Evolutionary conservation across 306 rosid genomes (phyloP).

Genomic region (Begonia loranthoides): DNA sequence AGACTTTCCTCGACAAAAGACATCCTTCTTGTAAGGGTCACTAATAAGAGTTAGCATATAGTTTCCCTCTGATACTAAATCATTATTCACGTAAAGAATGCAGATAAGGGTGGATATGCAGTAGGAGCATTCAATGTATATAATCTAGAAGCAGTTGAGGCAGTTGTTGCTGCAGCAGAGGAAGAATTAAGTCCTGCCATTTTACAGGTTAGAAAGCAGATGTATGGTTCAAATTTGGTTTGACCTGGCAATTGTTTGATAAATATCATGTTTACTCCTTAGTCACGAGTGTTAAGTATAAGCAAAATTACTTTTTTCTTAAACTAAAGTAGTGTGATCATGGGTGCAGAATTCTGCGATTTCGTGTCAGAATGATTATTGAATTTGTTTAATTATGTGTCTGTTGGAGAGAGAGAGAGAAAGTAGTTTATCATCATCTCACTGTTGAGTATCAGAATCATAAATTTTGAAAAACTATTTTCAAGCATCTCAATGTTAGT

Average conservation of each 20-base stretch:
- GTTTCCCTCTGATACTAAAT: slow-evolving; percentile 11
- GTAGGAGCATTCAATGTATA: slow-evolving; percentile 96
- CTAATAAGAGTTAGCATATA: slow-evolving; percentile 4
- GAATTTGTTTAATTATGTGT: too few relatives aligned
- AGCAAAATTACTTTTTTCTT: background rate
- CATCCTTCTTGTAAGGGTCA: slow-evolving; percentile 57
- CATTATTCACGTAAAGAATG: slow-evolving; percentile 31
- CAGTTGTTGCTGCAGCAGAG: slow-evolving; percentile 91
- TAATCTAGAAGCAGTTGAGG: slow-evolving; percentile 92
- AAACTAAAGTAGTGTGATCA: too few relatives aligned
- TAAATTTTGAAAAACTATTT: background rate
- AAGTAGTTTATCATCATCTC: too few relatives aligned
- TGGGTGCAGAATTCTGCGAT: too few relatives aligned
- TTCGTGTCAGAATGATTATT: too few relatives aligned
- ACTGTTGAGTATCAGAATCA: background rate
- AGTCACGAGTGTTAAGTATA: too few relatives aligned
- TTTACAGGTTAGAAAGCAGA: slow-evolving; percentile 55
- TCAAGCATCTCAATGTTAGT: background rate
- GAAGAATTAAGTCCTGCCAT: slow-evolving; percentile 88
- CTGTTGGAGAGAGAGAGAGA: too few relatives aligned
- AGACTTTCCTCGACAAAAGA: slow-evolving; percentile 69
- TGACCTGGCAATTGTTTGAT: too few relatives aligned
- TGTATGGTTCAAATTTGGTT: too few relatives aligned
- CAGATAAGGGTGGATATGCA: slow-evolving; percentile 83
- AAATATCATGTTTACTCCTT: too few relatives aligned